Evolutionary conservation across 2,329 filamentous ascomycete genomes (phyloP).

Genomic region (Fonsecaea nubica): DNA sequence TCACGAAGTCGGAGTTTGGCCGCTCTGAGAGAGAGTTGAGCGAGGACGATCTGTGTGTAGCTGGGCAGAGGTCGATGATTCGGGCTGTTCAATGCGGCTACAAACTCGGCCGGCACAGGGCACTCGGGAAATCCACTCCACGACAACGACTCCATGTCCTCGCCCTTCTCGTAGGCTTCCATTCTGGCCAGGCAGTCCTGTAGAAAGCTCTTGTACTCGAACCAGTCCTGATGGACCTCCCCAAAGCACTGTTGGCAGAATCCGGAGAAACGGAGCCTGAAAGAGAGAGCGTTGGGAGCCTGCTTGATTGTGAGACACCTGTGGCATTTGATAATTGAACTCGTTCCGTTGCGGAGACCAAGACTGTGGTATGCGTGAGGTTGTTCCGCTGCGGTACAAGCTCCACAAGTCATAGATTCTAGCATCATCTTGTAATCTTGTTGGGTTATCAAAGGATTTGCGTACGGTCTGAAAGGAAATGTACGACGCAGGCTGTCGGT

Average conservation of each 20-base stretch:
- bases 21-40: background rate
- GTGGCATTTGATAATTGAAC: background rate
- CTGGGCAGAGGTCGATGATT: background rate
- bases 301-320: background rate
- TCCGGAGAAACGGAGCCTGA: background rate
- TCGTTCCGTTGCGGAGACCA: background rate
- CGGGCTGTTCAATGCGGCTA: background rate
- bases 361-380: background rate
- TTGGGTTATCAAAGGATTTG: background rate
- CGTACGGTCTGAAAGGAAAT: background rate
- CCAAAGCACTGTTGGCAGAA: slow-evolving; percentile 6
- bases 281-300: background rate
- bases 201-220: slow-evolving; percentile 7
- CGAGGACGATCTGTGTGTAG: background rate
- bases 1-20: background rate
- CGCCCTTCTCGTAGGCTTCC: background rate
- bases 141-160: background rate
- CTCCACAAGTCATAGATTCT: background rate
- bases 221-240: slow-evolving; percentile 7
- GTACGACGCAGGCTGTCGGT: background rate
- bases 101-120: background rate
- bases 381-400: background rate
- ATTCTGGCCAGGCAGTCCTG: background rate
- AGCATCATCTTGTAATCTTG: background rate
- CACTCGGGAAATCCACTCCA: slow-evolving; percentile 1